Evolutionary conservation across 2,329 filamentous ascomycete genomes (phyloP).

Genomic region (Aspergillus intermedius): DNA sequence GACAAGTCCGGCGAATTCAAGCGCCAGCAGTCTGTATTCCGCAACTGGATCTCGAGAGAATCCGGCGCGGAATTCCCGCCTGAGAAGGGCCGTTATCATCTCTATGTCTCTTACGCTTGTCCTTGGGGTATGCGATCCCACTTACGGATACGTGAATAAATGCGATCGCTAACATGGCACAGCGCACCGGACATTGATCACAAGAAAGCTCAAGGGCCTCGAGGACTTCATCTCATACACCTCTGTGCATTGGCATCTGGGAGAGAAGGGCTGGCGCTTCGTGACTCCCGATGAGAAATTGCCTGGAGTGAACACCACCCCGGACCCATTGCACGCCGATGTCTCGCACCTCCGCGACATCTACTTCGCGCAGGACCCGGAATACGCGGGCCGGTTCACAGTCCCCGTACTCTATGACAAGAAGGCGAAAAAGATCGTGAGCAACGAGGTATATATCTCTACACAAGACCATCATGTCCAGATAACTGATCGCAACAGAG

Average conservation of each 20-base stretch:
- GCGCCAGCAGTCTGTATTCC: slow-evolving; percentile 74
- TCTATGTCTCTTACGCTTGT: slow-evolving; percentile 91
- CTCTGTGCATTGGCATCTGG: slow-evolving; percentile 90
- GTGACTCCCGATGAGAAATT: slow-evolving; percentile 56
- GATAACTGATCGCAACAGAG: slow-evolving; percentile 31
- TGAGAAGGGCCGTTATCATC: slow-evolving; percentile 85
- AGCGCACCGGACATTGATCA: slow-evolving; percentile 82
- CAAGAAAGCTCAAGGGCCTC: slow-evolving; percentile 82
- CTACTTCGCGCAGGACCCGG: slow-evolving; percentile 67
- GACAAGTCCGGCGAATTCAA: slow-evolving; percentile 90
- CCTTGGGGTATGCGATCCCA: slow-evolving; percentile 59
- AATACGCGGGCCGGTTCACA: slow-evolving; percentile 75
- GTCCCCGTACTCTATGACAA: slow-evolving; percentile 76
- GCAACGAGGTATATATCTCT: slow-evolving; percentile 62
- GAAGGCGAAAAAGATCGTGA: slow-evolving; percentile 67
- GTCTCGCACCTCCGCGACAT: slow-evolving; percentile 70
- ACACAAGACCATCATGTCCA: neutral
- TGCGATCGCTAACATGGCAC: neutral
- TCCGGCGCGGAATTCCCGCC: slow-evolving; percentile 68
- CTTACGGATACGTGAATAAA: neutral
- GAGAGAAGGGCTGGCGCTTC: slow-evolving; percentile 76
- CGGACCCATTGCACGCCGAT: slow-evolving; percentile 55
- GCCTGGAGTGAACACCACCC: slow-evolving; percentile 49
- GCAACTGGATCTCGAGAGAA: slow-evolving; percentile 69
- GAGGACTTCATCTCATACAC: slow-evolving; percentile 75